phyloP scores from a whole-genome alignment of 257 asterid genomes.

The Solanum rostratum region DNA sequence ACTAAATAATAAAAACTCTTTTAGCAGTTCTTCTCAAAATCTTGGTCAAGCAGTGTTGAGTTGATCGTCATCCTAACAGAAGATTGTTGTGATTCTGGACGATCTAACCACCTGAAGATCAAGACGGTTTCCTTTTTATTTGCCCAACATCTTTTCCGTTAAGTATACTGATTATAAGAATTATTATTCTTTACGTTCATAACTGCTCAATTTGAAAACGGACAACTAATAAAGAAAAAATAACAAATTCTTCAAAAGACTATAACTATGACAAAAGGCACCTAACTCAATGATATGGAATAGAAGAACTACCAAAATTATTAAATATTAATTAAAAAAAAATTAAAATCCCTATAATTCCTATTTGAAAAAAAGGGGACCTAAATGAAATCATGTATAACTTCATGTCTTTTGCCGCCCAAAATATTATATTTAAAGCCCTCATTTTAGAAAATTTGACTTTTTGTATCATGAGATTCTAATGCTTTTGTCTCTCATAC shows the following conservation, averaged over 20 bases:
- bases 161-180: too few species aligned
- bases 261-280: neutral
- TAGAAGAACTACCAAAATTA: neutral
- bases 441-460: neutral
- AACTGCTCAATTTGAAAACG: neutral
- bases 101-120: neutral
- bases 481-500: neutral
- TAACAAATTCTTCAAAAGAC: neutral
- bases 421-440: neutral
- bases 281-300: neutral
- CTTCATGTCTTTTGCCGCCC: neutral
- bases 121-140: neutral
- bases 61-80: neutral
- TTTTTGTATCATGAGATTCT: neutral
- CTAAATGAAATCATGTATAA: neutral
- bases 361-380: neutral
- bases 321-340: neutral
- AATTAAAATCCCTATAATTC: neutral
- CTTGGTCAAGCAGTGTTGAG: neutral
- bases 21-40: neutral
- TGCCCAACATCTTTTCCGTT: too few species aligned
- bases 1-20: neutral
- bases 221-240: neutral
- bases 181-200: neutral
- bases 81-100: neutral